Evolutionary conservation across 305 asterid genomes (phyloP).

Genomic region (Fraxinus velutina): DNA sequence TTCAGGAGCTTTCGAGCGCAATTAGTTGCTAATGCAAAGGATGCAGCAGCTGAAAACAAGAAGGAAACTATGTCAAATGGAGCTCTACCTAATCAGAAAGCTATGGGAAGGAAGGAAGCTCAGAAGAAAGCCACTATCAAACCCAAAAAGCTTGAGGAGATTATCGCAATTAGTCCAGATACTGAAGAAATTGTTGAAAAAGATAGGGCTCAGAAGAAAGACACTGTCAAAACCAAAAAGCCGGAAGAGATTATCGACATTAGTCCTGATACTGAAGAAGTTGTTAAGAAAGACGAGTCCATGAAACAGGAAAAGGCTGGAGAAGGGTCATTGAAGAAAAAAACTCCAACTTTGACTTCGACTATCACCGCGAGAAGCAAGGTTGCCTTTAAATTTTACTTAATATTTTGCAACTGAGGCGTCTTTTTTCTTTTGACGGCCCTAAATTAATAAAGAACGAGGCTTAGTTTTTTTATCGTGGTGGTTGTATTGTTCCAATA

Average conservation of each 20-base stretch:
- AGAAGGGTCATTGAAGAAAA: slow-evolving; percentile 44
- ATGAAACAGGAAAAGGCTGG: slow-evolving; percentile 24
- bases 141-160: slow-evolving; percentile 49
- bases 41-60: slow-evolving; percentile 49
- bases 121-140: slow-evolving; percentile 32
- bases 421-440: not conserved
- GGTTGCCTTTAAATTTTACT: slow-evolving; percentile 28
- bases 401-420: not conserved
- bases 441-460: no score
- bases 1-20: slow-evolving; percentile 78
- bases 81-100: slow-evolving; percentile 31
- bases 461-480: no score
- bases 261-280: slow-evolving; percentile 53
- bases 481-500: not conserved
- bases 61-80: slow-evolving; percentile 37
- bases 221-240: slow-evolving; percentile 40
- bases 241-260: slow-evolving; percentile 55
- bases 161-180: slow-evolving; percentile 61
- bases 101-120: slow-evolving; percentile 17
- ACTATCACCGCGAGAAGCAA: slow-evolving; percentile 84
- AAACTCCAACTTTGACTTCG: slow-evolving; percentile 63
- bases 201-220: slow-evolving; percentile 6
- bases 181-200: slow-evolving; percentile 36
- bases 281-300: slow-evolving; percentile 25
- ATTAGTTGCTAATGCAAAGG: slow-evolving; percentile 75